Evolutionary conservation across 164 flowering plant genomes (phyloP).

Genomic region (Piper betle): DNA sequence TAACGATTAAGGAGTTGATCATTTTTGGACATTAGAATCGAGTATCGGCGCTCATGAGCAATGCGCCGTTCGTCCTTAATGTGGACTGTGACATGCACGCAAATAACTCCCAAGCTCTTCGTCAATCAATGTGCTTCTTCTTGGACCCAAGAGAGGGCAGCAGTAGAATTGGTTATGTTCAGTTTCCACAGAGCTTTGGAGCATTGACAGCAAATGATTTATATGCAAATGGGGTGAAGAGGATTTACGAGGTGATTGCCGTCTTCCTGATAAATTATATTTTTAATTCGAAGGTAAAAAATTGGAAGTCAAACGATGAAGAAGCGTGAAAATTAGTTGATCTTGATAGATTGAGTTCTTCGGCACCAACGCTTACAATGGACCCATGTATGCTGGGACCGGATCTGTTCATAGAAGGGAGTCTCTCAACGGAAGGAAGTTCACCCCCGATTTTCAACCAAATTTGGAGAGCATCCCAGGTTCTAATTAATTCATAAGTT

Average conservation of each 20-base stretch:
- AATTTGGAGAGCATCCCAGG: constrained; percentile 3
- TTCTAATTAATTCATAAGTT: no score
- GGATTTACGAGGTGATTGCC: constrained; percentile 19
- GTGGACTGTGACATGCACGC: constrained; percentile 28
- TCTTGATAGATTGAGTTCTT: constrained; percentile 18
- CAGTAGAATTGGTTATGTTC: constrained; percentile 18
- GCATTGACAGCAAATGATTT: constrained; percentile 17
- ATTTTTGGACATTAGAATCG: constrained; percentile 11
- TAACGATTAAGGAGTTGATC: no score
- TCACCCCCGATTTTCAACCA: constrained; percentile 9
- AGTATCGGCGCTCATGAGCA: constrained; percentile 21
- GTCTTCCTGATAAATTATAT: no score
- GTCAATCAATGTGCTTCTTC: constrained; percentile 16
- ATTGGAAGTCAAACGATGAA: no score
- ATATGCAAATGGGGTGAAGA: constrained; percentile 19
- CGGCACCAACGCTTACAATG: constrained; percentile 23
- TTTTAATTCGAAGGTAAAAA: no score
- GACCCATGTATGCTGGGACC: constrained; percentile 26
- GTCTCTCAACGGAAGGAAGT: constrained; percentile 17
- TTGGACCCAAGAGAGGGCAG: constrained; percentile 12
- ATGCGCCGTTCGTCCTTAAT: constrained; percentile 23
- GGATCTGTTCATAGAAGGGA: constrained; percentile 23
- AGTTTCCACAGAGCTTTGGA: constrained; percentile 22
- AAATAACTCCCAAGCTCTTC: constrained; percentile 18
- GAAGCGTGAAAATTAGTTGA: no score